Evolutionary conservation across 2,329 filamentous ascomycete species (phyloP).

Genomic region (Phyllosticta paracitricarpa): DNA sequence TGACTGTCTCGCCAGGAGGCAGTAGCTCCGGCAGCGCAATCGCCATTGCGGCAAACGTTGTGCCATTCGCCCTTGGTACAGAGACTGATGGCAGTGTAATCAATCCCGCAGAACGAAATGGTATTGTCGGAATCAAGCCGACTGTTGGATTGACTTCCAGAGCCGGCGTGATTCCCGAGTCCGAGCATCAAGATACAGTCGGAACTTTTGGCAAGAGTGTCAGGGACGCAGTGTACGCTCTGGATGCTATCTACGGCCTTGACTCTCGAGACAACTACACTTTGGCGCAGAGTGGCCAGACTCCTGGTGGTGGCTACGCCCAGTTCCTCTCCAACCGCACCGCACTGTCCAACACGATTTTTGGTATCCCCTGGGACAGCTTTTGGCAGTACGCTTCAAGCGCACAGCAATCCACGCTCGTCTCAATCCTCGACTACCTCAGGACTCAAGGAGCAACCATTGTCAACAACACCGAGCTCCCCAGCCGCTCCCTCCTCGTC

Average conservation of each 20-base stretch:
- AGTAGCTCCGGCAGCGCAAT: conserved; percentile 57
- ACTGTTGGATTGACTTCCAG: conserved; percentile 34
- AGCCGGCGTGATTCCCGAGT: conserved; percentile 47
- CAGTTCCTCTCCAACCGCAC: conserved; percentile 45
- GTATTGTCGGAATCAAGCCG: conserved; percentile 54
- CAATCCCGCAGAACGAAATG: conserved; percentile 59
- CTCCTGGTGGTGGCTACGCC: conserved; percentile 47
- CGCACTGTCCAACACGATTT: conserved; percentile 50
- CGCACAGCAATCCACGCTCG: conserved; percentile 46
- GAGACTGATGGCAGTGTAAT: conserved; percentile 65
- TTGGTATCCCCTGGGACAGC: conserved; percentile 62
- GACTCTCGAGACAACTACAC: conserved; percentile 60
- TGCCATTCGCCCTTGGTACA: conserved; percentile 58
- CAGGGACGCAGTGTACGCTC: conserved; percentile 54
- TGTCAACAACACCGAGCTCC: conserved; percentile 60
- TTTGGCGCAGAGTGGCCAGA: conserved; percentile 43
- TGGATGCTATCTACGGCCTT: conserved; percentile 58
- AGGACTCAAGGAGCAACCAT: conserved; percentile 54
- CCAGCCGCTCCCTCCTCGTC: conserved; percentile 51
- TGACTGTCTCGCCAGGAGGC: conserved; percentile 58
- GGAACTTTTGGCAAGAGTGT: conserved; percentile 60
- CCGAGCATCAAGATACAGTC: conserved; percentile 57
- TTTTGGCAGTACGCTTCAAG: conserved; percentile 56
- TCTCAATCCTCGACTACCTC: conserved; percentile 42
- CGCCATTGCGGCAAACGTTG: conserved; percentile 53